phyloP scores from a whole-genome alignment of 371 early-diverging fungal species.

The Coemansia sp. region DNA sequence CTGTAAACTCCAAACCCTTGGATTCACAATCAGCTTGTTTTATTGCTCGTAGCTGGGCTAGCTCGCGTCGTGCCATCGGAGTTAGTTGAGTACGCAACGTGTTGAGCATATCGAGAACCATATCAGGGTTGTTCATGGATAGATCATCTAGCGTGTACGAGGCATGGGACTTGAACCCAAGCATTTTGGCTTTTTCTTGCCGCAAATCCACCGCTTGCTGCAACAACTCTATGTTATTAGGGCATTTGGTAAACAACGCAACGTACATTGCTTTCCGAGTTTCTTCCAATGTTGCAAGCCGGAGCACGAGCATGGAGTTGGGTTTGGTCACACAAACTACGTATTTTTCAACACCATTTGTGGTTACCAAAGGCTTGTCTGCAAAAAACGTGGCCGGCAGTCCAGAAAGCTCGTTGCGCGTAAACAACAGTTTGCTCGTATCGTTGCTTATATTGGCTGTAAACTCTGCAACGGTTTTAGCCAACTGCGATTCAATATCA shows the following conservation, averaged over 20 bases:
- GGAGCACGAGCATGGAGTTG: not conserved
- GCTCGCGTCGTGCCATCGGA: not conserved
- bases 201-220: not conserved
- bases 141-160: not conserved
- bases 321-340: not conserved
- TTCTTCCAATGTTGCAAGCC: not conserved
- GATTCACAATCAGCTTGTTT: not conserved
- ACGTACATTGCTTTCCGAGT: not conserved
- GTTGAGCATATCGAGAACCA: not conserved
- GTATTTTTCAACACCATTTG: not conserved
- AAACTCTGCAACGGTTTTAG: not conserved
- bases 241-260: not conserved
- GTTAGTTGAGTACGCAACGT: not conserved
- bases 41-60: not conserved
- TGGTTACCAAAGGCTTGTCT: not conserved
- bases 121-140: not conserved
- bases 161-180: not conserved
- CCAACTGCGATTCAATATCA: not conserved
- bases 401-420: not conserved
- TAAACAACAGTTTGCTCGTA: not conserved
- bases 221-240: not conserved
- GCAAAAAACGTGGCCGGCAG: not conserved
- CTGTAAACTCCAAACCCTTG: not conserved
- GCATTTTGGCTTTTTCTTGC: not conserved
- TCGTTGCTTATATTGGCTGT: not conserved